Conservation (phyloP, 2,329 filamentous ascomycete species). For the Sclerotiophoma versabilis region DNA sequence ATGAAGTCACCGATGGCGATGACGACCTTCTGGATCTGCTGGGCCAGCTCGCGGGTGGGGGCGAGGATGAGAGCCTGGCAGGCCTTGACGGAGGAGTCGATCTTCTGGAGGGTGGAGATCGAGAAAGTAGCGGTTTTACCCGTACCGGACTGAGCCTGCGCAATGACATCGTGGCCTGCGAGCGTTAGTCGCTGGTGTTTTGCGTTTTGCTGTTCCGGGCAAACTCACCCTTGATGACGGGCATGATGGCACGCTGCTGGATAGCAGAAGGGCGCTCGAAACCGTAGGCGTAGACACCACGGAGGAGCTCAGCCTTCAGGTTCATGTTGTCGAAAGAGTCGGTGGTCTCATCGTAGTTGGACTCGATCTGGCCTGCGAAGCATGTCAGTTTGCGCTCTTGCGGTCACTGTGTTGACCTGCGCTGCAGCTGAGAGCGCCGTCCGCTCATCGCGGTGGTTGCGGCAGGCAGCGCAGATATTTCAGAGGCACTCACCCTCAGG, state of each 20-base stretch:
- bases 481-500: conserved; percentile 77
- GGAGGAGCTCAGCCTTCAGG: conserved; percentile 95
- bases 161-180: conserved; percentile 93
- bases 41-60: conserved; percentile 96
- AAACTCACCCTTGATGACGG: conserved; percentile 94
- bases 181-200: conserved; percentile 30
- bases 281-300: conserved; percentile 99
- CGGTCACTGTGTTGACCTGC: conserved; percentile 2
- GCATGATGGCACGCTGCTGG: conserved; percentile 99
- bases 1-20: conserved; percentile 99
- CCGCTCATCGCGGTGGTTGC: neutral
- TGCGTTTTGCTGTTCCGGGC: conserved; percentile 5
- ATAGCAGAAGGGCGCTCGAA: conserved; percentile 99
- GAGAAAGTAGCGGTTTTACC: conserved; percentile 99
- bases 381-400: conserved; percentile 12
- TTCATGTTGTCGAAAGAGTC: conserved; percentile 99
- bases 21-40: conserved; percentile 99
- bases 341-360: conserved; percentile 99
- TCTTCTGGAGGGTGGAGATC: conserved; percentile 98
- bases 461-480: conserved; percentile 13
- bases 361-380: conserved; percentile 91
- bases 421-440: conserved; percentile 2
- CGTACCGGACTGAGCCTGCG: conserved; percentile 99
- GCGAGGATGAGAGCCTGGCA: conserved; percentile 98
- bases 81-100: conserved; percentile 91